Evolutionary conservation across 495 filamentous ascomycete genomes (phyloP).

Genomic region (Aspergillus ellipticus): DNA sequence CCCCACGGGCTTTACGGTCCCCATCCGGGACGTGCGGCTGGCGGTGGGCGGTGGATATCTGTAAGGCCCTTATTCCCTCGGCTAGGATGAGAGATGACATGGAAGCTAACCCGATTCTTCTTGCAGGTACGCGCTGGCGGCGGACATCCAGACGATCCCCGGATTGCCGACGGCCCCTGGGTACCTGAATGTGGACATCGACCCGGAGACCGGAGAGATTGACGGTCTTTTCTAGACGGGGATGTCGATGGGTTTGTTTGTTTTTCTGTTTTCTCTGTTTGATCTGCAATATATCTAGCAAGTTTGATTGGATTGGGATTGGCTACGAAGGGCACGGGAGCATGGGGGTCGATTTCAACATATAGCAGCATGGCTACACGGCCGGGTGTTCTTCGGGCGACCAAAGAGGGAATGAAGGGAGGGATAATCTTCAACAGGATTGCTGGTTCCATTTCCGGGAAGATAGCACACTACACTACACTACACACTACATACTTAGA

Average conservation of each 20-base stretch:
- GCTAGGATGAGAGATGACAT: neutral
- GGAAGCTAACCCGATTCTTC: slow-evolving; percentile 11
- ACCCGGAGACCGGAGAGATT: slow-evolving; percentile 90
- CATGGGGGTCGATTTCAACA: slow-evolving; percentile 15
- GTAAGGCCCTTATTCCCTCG: slow-evolving; percentile 44
- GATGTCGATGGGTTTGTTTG: neutral
- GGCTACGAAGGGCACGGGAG: neutral
- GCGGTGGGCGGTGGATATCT: slow-evolving; percentile 91
- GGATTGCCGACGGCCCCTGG: slow-evolving; percentile 93
- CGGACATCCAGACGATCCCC: slow-evolving; percentile 97
- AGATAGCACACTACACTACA: neutral
- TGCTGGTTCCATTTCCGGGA: neutral
- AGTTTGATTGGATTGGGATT: neutral
- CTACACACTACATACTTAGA: neutral
- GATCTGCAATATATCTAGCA: neutral
- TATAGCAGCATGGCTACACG: slow-evolving; percentile 8
- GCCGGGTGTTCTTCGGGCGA: neutral
- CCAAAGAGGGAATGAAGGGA: too few species aligned
- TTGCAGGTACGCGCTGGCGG: slow-evolving; percentile 80
- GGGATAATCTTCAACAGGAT: neutral
- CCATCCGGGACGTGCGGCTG: slow-evolving; percentile 89
- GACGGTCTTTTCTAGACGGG: slow-evolving; percentile 79
- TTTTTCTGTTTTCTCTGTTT: neutral
- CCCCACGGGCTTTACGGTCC: slow-evolving; percentile 93
- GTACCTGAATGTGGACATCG: slow-evolving; percentile 94